A percentile compares a stretch with the other conserved stretches of the same genome.
Evolutionary conservation across 106 monocot genomes (phyloP).

Genomic region (Posidonia australis): DNA sequence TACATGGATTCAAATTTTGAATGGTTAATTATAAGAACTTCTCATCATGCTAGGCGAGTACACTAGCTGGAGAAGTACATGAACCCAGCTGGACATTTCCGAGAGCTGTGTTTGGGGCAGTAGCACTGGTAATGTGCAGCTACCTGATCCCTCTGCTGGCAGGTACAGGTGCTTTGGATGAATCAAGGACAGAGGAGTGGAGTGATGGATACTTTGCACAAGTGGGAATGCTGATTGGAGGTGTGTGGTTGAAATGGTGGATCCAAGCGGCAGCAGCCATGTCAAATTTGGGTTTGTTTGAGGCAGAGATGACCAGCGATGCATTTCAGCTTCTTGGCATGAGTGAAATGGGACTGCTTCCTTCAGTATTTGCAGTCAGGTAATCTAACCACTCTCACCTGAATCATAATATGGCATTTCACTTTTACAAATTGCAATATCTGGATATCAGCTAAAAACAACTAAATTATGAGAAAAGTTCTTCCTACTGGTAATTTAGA

Average conservation of each 20-base stretch:
- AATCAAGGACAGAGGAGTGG: conserved; percentile 40
- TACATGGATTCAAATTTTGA: too few relatives aligned
- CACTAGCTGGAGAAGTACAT: conserved; percentile 81
- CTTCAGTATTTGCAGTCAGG: conserved; percentile 50
- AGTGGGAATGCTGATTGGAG: conserved; percentile 61
- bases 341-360: conserved; percentile 82
- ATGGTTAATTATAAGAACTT: not conserved
- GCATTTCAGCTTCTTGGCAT: conserved; percentile 84
- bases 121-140: conserved; percentile 49
- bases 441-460: too few relatives aligned
- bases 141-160: conserved; percentile 67
- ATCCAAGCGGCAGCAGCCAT: conserved; percentile 74
- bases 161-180: conserved; percentile 56
- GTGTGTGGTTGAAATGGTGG: conserved; percentile 66
- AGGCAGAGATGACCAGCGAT: conserved; percentile 91
- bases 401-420: too few relatives aligned
- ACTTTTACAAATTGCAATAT: too few relatives aligned
- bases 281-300: conserved; percentile 88
- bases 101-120: conserved; percentile 52
- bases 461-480: too few relatives aligned
- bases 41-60: conserved; percentile 31
- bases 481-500: too few relatives aligned
- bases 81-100: conserved; percentile 55
- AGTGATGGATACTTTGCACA: conserved; percentile 71
- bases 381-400: not conserved